Evolutionary conservation across 2,329 filamentous ascomycete species (phyloP).

Genomic region (Zymoseptoria brevis): DNA sequence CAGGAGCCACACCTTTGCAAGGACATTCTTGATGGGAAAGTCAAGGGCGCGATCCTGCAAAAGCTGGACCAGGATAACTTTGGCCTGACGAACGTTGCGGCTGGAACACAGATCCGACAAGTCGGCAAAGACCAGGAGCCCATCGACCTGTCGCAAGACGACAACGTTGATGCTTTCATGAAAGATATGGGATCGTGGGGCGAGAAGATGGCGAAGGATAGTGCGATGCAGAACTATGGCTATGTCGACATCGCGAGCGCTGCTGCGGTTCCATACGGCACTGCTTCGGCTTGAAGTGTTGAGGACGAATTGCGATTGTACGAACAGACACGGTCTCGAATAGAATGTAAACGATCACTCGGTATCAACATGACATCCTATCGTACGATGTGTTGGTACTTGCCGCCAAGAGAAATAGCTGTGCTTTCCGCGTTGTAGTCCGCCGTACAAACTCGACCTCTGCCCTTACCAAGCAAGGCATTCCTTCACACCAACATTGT

Average conservation of each 20-base stretch:
- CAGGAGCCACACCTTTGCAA: conserved; percentile 44
- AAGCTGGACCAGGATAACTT: conserved; percentile 45
- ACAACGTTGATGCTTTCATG: conserved; percentile 42
- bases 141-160: conserved; percentile 43
- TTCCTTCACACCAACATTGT: background rate
- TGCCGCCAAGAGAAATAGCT: background rate
- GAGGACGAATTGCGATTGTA: background rate
- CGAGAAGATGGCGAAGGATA: conserved; percentile 17
- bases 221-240: conserved; percentile 15
- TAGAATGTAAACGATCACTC: background rate
- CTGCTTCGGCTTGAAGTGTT: conserved; percentile 7
- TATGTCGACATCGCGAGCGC: conserved; percentile 36
- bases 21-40: conserved; percentile 41
- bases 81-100: conserved; percentile 38
- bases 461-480: background rate
- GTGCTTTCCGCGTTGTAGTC: background rate
- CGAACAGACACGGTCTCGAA: background rate
- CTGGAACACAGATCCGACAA: conserved; percentile 46
- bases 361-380: background rate
- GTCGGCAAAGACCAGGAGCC: conserved; percentile 47
- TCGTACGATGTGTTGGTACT: background rate
- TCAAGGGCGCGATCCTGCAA: conserved; percentile 41
- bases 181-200: conserved; percentile 42
- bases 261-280: conserved; percentile 32
- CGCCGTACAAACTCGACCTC: background rate